Conservation (phyloP, 176 grass and related monocot genomes). For the Triticum monococcum region DNA sequence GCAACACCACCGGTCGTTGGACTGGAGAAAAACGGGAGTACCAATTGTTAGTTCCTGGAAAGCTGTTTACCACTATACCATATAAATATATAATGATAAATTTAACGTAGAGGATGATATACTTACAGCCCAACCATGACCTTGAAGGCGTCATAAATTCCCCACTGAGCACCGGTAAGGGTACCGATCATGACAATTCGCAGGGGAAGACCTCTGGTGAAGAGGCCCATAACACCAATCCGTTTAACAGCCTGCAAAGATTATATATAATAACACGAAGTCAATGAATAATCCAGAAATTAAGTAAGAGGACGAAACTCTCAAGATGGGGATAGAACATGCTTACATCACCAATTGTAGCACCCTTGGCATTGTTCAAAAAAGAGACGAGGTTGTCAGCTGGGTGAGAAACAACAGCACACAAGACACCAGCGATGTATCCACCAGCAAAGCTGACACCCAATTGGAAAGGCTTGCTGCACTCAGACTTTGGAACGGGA, state of each 20-base stretch:
- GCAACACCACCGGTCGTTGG: constrained; percentile 81
- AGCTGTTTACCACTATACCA: not conserved
- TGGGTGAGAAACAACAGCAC: constrained; percentile 80
- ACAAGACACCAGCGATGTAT: constrained; percentile 78
- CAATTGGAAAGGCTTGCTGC: no score
- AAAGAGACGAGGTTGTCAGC: constrained; percentile 87
- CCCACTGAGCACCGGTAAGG: no score
- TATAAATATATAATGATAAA: not conserved
- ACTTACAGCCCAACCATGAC: no score
- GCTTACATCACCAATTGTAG: constrained; percentile 20
- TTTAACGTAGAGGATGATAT: not conserved
- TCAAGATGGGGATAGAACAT: not conserved
- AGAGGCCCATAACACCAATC: constrained; percentile 72
- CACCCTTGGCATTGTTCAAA: constrained; percentile 85
- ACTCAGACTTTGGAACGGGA: constrained; percentile 52
- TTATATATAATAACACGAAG: not conserved
- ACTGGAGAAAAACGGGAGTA: constrained; percentile 39
- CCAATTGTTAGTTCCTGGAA: constrained; percentile 15
- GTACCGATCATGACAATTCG: no score
- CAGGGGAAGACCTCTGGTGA: not conserved
- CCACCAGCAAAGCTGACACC: no score
- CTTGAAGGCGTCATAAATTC: no score
- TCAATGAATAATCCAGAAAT: constrained; percentile 2
- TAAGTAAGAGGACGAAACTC: not conserved
- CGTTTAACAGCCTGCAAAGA: constrained; percentile 70